Evolutionary conservation across 305 asterid genomes (phyloP).

Genomic region (Solanum hybrid): DNA sequence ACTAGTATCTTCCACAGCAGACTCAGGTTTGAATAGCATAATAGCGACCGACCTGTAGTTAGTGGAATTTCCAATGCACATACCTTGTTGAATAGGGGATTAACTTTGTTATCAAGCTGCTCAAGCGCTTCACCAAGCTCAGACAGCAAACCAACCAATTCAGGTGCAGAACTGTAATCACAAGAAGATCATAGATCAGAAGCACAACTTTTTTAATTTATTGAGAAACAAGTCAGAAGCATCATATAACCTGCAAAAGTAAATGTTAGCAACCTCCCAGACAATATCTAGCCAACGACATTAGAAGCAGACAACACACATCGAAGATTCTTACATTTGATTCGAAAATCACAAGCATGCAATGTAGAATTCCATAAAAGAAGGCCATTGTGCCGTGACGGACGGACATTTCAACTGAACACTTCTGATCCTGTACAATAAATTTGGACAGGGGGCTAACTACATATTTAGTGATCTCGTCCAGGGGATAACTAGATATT

Average conservation of each 20-base stretch:
- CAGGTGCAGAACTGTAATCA: slow-evolving; percentile 82
- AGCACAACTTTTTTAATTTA: neutral
- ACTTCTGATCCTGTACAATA: neutral
- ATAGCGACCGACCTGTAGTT: neutral
- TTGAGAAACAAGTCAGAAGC: neutral
- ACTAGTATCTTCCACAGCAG: neutral
- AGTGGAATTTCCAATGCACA: neutral
- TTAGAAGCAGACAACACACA: neutral
- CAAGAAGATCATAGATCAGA: slow-evolving; percentile 12
- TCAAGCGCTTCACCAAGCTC: slow-evolving; percentile 70
- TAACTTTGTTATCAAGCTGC: slow-evolving; percentile 72
- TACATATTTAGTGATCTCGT: neutral
- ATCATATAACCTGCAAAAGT: neutral
- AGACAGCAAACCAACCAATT: slow-evolving; percentile 77
- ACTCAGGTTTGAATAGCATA: neutral
- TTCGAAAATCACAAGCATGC: neutral
- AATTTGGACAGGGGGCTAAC: neutral
- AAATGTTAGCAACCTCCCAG: neutral
- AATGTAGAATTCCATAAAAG: neutral
- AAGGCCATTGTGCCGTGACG: neutral
- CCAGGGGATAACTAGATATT: neutral
- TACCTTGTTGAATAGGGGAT: slow-evolving; percentile 73
- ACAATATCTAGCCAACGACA: neutral
- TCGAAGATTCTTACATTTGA: neutral
- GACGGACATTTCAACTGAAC: neutral